Percentiles rank a stretch among this genome's conserved stretches.
These are phyloP conservation scores for Talaromyces ruber DNA, from an alignment of 495 filamentous ascomycete genomes.

Conservation along the genomic window DNA sequence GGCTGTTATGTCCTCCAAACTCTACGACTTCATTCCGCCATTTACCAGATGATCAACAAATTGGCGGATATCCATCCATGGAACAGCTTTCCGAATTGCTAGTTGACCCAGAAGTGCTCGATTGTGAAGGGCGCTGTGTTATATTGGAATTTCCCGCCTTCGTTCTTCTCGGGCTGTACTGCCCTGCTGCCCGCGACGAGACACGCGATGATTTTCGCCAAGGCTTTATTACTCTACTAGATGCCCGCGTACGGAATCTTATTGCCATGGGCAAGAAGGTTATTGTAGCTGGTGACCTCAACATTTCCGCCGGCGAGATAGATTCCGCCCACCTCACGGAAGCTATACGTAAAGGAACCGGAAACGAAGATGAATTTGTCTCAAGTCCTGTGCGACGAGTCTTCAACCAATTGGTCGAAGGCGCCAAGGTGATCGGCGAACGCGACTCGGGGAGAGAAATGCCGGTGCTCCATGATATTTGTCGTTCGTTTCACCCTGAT, in stretches of 20 bases:
- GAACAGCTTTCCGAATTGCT: conserved; percentile 52
- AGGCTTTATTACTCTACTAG: conserved; percentile 69
- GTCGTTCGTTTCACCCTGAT: conserved; percentile 69
- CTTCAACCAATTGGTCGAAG: conserved; percentile 75
- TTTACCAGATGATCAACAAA: conserved; percentile 67
- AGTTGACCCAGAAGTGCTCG: conserved; percentile 63
- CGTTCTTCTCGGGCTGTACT: conserved; percentile 84
- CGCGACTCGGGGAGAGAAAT: conserved; percentile 65
- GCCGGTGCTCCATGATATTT: conserved; percentile 78
- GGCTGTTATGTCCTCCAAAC: conserved; percentile 68
- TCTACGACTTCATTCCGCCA: conserved; percentile 67
- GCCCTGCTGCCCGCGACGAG: conserved; percentile 79
- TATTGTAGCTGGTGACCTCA: conserved; percentile 81
- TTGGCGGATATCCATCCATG: conserved; percentile 80
- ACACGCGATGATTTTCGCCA: conserved; percentile 76
- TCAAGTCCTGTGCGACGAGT: conserved; percentile 67
- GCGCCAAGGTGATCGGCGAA: conserved; percentile 59
- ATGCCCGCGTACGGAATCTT: conserved; percentile 77
- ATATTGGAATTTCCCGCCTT: conserved; percentile 95
- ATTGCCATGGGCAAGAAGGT: conserved; percentile 72
- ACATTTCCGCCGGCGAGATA: conserved; percentile 67
- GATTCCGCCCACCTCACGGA: conserved; percentile 67
- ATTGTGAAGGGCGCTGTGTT: conserved; percentile 87
- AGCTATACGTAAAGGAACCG: conserved; percentile 57
- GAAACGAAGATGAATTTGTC: conserved; percentile 60